phyloP scores from a whole-genome alignment of 768 basidiomycete species.

The Atractiella rhizophila region DNA sequence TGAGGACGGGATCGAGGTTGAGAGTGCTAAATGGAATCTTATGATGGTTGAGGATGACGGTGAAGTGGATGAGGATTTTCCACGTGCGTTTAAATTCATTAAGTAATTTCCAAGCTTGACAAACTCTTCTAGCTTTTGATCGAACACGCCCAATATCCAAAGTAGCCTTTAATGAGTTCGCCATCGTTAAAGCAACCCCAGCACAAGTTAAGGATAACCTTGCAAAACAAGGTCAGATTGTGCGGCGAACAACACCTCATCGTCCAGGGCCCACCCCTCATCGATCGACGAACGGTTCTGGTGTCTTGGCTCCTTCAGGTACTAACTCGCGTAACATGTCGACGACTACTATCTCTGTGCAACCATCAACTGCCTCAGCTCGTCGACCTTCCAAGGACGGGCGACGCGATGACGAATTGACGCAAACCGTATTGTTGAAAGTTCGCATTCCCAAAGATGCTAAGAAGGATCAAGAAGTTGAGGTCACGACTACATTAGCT shows the following conservation, averaged over 20 bases:
- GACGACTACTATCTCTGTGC: too few species aligned
- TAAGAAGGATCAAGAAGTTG: too few species aligned
- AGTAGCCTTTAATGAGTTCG: conserved; percentile 74
- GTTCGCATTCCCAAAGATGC: not conserved
- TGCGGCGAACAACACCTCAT: conserved; percentile 45
- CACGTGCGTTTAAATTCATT: conserved; percentile 40
- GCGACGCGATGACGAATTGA: too few species aligned
- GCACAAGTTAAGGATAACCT: conserved; percentile 49
- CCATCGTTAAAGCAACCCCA: conserved; percentile 48
- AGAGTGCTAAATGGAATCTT: conserved; percentile 71
- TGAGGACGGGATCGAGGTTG: conserved; percentile 32
- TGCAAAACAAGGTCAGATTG: conserved; percentile 50
- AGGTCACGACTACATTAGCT: conserved; percentile 6
- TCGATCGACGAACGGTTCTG: not conserved
- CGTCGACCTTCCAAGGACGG: too few species aligned
- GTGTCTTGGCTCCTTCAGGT: not conserved
- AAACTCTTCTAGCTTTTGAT: conserved; percentile 45
- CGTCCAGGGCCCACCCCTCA: not conserved
- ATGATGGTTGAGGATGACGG: conserved; percentile 89
- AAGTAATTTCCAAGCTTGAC: not conserved
- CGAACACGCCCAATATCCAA: conserved; percentile 58
- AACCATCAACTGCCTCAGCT: too few species aligned
- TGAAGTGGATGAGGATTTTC: conserved; percentile 96
- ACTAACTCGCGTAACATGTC: not conserved
- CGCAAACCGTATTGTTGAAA: conserved; percentile 4